Percentiles rank a stretch among this genome's conserved stretches.
These are phyloP conservation scores for Clitopilus hobsonii DNA, from an alignment of 768 basidiomycete genomes.

Conservation along the genomic window DNA sequence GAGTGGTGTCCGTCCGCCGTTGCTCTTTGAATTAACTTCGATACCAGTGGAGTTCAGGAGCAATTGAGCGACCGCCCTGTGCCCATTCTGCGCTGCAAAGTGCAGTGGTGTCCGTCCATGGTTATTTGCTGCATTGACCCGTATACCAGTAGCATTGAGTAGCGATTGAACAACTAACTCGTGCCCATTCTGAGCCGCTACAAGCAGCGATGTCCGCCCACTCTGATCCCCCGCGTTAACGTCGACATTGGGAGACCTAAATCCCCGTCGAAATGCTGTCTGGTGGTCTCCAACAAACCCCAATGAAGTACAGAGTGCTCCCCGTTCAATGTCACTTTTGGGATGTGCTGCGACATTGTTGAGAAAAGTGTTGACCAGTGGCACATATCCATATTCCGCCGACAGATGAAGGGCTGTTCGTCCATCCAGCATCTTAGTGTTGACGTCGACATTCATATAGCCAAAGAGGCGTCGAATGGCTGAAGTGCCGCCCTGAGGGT, in stretches of 20 bases:
- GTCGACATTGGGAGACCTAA: not conserved
- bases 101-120: not conserved
- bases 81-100: not conserved
- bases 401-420: not conserved
- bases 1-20: not conserved
- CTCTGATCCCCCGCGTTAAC: not conserved
- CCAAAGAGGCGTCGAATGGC: not conserved
- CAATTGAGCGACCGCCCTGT: not conserved
- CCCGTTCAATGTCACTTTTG: not conserved
- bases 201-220: not conserved
- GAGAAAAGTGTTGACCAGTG: not conserved
- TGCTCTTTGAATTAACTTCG: not conserved
- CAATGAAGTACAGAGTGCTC: not conserved
- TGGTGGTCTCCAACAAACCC: not conserved
- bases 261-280: not conserved
- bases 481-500: not conserved
- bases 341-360: not conserved
- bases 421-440: not conserved
- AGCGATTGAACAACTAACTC: not conserved
- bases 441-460: not conserved
- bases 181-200: not conserved
- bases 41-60: not conserved
- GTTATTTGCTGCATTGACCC: not conserved
- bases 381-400: not conserved
- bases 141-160: not conserved